These are phyloP conservation scores for Didymella pinodella DNA, from an alignment of 2,329 filamentous ascomycete species.

Conservation along the genomic window DNA sequence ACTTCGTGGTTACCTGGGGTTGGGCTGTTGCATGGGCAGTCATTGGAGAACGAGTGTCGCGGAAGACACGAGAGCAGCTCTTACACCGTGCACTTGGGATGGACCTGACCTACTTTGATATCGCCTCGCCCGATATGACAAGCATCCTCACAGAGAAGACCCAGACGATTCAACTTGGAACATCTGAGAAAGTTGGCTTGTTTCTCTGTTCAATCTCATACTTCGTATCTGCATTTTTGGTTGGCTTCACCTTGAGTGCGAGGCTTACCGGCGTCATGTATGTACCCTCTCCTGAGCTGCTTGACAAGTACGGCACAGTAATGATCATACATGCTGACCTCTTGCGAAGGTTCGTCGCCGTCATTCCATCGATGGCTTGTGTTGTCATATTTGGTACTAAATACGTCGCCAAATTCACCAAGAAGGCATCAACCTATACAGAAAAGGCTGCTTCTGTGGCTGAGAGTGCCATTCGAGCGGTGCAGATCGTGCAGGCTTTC, in stretches of 20 bases:
- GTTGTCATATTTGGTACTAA: constrained; percentile 55
- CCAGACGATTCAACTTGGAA: constrained; percentile 57
- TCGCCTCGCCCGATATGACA: constrained; percentile 59
- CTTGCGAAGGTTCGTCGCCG: constrained; percentile 48
- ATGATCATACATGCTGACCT: constrained; percentile 1
- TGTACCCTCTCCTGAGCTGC: constrained; percentile 1
- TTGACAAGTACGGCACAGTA: too few relatives aligned
- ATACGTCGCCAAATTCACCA: constrained; percentile 52
- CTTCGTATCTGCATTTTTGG: constrained; percentile 55
- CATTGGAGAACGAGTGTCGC: constrained; percentile 59
- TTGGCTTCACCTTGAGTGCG: constrained; percentile 56
- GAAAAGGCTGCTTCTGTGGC: constrained; percentile 56
- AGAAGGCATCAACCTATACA: constrained; percentile 48
- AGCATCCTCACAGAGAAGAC: constrained; percentile 56
- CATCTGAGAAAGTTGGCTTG: constrained; percentile 58
- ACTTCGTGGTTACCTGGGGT: constrained; percentile 60
- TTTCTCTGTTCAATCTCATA: constrained; percentile 58
- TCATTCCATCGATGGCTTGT: constrained; percentile 59
- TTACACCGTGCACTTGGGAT: constrained; percentile 59
- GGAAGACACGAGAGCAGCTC: constrained; percentile 57
- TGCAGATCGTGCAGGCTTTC: constrained; percentile 60
- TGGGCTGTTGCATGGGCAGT: constrained; percentile 61
- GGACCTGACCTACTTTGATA: constrained; percentile 62
- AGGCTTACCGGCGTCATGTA: constrained; percentile 54
- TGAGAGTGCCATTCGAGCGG: constrained; percentile 56